Evolutionary conservation across 305 asterid species (phyloP), one percentile per base, ranked within the genome.

Genomic region (Fraxinus velutina): DNA sequence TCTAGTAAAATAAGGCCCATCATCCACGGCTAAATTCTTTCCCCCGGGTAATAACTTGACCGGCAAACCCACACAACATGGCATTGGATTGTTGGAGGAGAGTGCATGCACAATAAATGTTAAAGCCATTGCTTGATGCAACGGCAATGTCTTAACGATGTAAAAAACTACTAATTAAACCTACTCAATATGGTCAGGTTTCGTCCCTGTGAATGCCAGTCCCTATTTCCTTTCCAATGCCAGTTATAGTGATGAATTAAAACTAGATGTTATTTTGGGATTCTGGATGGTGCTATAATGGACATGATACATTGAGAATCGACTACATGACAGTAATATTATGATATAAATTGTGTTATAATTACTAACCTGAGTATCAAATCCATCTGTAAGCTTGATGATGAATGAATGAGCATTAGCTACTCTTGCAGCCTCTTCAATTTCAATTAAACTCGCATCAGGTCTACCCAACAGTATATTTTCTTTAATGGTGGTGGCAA

Each of bases 371-470:
- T 93, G 99, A 85, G 98, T 94, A 47, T 96, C 99, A 32, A 90
- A 96, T 71, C 98, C 99, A 55, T 93, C 97, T 1, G 99, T 97
- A 15, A 94, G 97, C 90, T 94, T 96, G 83, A 91, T 90, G 9
- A 96, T 85, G 91, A 96, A 96, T 1, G 99, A 93, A 88, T 93
- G 97, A 0, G 97, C 98, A 78, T 96, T 96, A 2, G 99, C 97
- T 57, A 96, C 99, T 75, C 98, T 82, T 0, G 99, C 97, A 77
- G 99, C 99, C 83, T 94, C 98, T 85, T 96, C 98, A 12, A 96
- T 84, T 84, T 96, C 98, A 3, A 88, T 81, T 73, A 85, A 78
- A 83, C 88, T 90, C 22, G 98, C 98, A 5, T 92, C 97, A 0
- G 94, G 94, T 85, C 97, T 81, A 13, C 98, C 98, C 86, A 96